Percentiles rank a stretch among this genome's conserved stretches.
Conservation (phyloP, 768 basidiomycete species). For the Phylloporus sp. region DNA sequence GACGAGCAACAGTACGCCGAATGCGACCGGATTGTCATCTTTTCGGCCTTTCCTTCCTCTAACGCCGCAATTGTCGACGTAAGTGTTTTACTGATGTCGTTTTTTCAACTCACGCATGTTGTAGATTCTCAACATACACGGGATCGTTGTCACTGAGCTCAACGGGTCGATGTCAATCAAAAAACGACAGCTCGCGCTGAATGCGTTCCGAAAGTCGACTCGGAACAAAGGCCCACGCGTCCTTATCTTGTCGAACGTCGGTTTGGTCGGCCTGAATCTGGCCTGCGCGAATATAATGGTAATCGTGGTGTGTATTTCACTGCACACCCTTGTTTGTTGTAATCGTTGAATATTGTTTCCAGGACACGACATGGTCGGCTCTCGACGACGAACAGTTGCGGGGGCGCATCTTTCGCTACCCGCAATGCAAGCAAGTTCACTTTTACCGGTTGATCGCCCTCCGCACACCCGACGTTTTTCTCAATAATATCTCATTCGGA, state of each 20-base stretch:
- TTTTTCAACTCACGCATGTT: no score
- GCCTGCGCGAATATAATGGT: constrained; percentile 14
- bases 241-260: constrained; percentile 12
- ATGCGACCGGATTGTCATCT: constrained; percentile 13
- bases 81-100: neutral
- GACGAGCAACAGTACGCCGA: neutral
- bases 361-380: constrained; percentile 24
- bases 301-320: constrained; percentile 2
- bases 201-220: neutral
- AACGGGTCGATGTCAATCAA: neutral
- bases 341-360: neutral
- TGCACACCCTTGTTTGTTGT: neutral
- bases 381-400: constrained; percentile 17
- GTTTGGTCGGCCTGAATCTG: constrained; percentile 11
- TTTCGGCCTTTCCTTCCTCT: constrained; percentile 5
- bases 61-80: constrained; percentile 2
- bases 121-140: constrained; percentile 2
- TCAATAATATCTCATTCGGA: constrained; percentile 23
- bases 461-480: constrained; percentile 11
- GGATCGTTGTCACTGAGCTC: neutral
- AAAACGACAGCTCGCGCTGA: no score
- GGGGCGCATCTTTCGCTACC: constrained; percentile 11
- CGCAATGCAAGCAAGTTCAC: constrained; percentile 13
- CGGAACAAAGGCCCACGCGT: neutral
- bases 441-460: constrained; percentile 14